Evolutionary conservation across 2,329 filamentous ascomycete species (phyloP).

Genomic region (Zasmidium cellare): DNA sequence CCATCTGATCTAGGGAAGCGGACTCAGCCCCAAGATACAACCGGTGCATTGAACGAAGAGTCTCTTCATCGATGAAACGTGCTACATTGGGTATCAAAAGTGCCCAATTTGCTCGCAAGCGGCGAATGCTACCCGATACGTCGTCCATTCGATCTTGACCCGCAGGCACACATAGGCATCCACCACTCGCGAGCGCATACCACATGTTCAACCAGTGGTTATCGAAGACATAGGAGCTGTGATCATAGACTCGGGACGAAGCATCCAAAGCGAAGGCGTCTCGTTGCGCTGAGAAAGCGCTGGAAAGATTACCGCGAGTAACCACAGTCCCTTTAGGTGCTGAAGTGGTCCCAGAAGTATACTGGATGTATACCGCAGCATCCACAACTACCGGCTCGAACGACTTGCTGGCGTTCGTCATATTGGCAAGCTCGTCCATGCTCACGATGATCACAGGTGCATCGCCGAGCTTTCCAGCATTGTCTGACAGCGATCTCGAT

Average conservation of each 20-base stretch:
- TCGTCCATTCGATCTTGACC: slow-evolving; percentile 54
- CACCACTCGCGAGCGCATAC: slow-evolving; percentile 10
- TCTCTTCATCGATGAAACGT: slow-evolving; percentile 42
- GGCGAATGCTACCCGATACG: slow-evolving; percentile 42
- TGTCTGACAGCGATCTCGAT: background rate
- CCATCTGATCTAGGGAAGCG: slow-evolving; percentile 35
- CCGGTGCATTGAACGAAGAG: slow-evolving; percentile 40
- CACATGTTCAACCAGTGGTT: background rate
- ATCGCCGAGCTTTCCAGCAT: background rate
- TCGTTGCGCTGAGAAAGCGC: background rate
- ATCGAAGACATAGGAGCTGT: slow-evolving; percentile 19
- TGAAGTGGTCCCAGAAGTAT: background rate
- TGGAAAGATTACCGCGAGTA: background rate
- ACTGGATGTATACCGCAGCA: background rate
- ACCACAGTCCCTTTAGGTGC: background rate
- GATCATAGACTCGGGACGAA: slow-evolving; percentile 14
- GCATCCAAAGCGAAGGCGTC: background rate
- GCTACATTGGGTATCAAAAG: slow-evolving; percentile 50
- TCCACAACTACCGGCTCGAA: background rate
- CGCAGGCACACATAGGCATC: slow-evolving; percentile 12
- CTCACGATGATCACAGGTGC: background rate
- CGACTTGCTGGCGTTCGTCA: background rate
- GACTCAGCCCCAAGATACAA: slow-evolving; percentile 39
- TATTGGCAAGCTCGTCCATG: background rate
- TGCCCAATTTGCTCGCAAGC: slow-evolving; percentile 28